A percentile compares a stretch with the other conserved stretches of the same genome.
Evolutionary conservation across 305 asterid genomes (phyloP).

Genomic region (Plantago coronopus): DNA sequence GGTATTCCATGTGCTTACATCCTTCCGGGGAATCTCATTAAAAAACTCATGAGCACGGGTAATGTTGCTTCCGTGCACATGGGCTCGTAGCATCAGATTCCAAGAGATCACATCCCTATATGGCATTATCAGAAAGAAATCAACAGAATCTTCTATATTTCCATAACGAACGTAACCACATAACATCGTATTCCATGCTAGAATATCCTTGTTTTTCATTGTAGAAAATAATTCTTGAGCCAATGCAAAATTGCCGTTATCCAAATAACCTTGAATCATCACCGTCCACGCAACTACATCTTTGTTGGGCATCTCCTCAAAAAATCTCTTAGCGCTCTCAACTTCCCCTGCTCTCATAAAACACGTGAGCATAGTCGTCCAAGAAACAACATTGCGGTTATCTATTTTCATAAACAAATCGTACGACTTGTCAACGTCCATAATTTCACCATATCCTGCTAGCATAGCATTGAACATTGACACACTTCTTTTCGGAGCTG

Average conservation of each 20-base stretch:
- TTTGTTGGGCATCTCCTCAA: constrained; percentile 54
- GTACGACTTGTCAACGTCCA: constrained; percentile 29
- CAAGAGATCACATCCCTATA: constrained; percentile 41
- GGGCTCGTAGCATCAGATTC: constrained; percentile 47
- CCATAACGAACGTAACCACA: constrained; percentile 39
- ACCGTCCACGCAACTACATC: constrained; percentile 62
- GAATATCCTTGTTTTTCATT: constrained; percentile 49
- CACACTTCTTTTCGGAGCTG: constrained; percentile 29
- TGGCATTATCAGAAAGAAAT: constrained; percentile 44
- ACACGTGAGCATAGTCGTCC: constrained; percentile 55
- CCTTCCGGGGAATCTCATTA: constrained; percentile 41
- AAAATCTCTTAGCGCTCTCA: constrained; percentile 41
- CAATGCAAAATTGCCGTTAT: constrained; percentile 27
- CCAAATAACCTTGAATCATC: constrained; percentile 52
- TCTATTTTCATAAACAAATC: constrained; percentile 46
- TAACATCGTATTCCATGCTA: constrained; percentile 65
- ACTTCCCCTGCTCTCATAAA: constrained; percentile 40
- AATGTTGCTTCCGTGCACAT: constrained; percentile 41
- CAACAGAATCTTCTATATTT: constrained; percentile 35
- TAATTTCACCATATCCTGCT: constrained; percentile 42
- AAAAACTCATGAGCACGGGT: constrained; percentile 36
- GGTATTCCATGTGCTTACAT: constrained; percentile 62
- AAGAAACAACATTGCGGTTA: constrained; percentile 46
- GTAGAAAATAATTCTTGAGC: constrained; percentile 41
- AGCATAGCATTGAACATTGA: constrained; percentile 52